Evolutionary conservation across 495 filamentous ascomycete genomes (phyloP), one percentile per base, ranked within the genome.

Genomic region (Aspergillus avenaceus): DNA sequence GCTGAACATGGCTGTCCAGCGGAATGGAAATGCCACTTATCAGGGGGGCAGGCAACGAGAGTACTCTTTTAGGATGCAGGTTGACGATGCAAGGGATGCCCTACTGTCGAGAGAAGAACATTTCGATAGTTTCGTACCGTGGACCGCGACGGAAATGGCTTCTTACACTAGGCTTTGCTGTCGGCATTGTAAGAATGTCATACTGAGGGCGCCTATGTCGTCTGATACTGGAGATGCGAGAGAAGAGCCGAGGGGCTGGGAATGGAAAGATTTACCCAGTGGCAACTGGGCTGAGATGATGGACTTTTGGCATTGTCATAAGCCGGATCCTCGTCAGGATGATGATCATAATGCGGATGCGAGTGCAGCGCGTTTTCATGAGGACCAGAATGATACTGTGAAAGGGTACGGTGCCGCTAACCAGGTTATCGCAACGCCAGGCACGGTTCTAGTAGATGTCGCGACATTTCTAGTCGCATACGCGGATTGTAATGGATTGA

Each of bases 251-350:
- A 14, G 14, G 5, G 60, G 58, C 1, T 76, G 67, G 55, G 68
- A 66, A n/a, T 98, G 95, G 93, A 96, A 91, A 67, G 91, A 97
- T 59, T 76, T 98, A 4, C 93, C 93, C 1, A 95, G 89, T 56
- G 90, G 91, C 50, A 93, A 95, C 59, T 99, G 93, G 93, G 93
- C 92, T 2, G 93, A 99, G 66, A 97, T 97, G 95, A 99, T 99
- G 93, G 93, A 99, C 63, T 96, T 97, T 57, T 99, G 93, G 93
- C 93, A 99, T 67, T 99, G 93, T 62, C 93, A 98, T 65, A 97
- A 97, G 62, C 93, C 90, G 36, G 70, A 82, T 47, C 70, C 71
- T 5, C 69, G 77, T 29, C 63, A 66, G 21, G 58, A 58, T n/a
- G 55, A 76, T 16, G 53, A 71, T 23, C 50, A 67, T 23, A 56